A percentile compares a stretch with the other conserved stretches of the same genome.
Evolutionary conservation across 768 basidiomycete genomes (phyloP).

Genomic region (Kwoniella sp.): DNA sequence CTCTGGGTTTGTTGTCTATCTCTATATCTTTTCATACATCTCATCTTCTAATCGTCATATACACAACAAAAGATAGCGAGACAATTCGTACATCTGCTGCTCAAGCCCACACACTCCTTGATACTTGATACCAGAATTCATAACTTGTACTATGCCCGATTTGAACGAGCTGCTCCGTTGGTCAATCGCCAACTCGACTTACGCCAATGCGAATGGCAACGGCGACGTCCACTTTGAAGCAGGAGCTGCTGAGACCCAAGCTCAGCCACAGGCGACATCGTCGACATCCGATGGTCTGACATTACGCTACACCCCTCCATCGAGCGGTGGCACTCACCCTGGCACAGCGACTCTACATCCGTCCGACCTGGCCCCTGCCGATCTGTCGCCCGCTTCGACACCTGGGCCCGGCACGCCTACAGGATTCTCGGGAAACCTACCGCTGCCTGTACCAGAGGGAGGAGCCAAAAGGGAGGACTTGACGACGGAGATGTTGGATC

Average conservation of each 20-base stretch:
- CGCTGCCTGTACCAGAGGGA: constrained; percentile 14
- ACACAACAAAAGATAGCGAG: background rate
- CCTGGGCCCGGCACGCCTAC: constrained; percentile 37
- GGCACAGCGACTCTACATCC: constrained; percentile 41
- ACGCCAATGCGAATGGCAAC: constrained; percentile 6
- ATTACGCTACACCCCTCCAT: constrained; percentile 39
- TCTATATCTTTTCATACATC: background rate
- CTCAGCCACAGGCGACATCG: constrained; percentile 1
- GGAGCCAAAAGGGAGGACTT: constrained; percentile 34
- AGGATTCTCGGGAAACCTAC: background rate
- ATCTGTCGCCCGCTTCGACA: constrained; percentile 32
- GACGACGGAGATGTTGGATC: constrained; percentile 52
- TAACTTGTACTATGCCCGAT: constrained; percentile 41
- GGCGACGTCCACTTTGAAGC: no score
- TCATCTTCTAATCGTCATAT: background rate
- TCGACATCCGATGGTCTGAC: constrained; percentile 20
- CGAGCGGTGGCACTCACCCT: constrained; percentile 9
- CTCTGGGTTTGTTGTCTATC: no score
- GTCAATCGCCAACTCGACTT: constrained; percentile 48
- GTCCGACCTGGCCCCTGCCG: constrained; percentile 29
- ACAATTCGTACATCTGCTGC: no score
- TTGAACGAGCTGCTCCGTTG: constrained; percentile 49
- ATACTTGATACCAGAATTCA: constrained; percentile 1
- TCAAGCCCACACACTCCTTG: background rate
- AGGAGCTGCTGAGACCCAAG: background rate